Percentiles rank a stretch among this genome's conserved stretches.
These are phyloP conservation scores for Neurospora sp. DNA, from an alignment of 495 filamentous ascomycete genomes.

Conservation along the genomic window DNA sequence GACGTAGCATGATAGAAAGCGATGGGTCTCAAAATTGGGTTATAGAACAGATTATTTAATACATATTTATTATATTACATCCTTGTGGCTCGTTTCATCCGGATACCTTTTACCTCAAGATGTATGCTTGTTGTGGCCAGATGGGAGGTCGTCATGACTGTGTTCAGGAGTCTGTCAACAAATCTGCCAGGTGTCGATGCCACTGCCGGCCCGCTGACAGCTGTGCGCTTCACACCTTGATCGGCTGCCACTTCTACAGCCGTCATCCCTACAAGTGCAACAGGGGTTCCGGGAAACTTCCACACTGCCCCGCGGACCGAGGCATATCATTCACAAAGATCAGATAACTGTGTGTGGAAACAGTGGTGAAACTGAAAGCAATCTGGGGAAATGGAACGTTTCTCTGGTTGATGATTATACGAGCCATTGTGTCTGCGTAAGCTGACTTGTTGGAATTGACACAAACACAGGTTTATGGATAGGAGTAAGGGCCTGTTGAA, in stretches of 20 bases:
- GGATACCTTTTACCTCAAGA: not conserved
- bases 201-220: not conserved
- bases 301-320: not conserved
- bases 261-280: not conserved
- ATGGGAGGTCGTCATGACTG: not conserved
- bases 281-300: not conserved
- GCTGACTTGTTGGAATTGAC: not conserved
- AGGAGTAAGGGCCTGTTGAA: not conserved
- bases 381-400: not conserved
- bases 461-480: not conserved
- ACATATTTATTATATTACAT: not conserved
- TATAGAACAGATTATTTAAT: not conserved
- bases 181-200: not conserved
- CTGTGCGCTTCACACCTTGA: not conserved
- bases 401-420: not conserved
- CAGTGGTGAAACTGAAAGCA: not conserved
- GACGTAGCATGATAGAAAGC: not conserved
- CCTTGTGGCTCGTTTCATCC: not conserved
- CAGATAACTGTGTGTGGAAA: not conserved
- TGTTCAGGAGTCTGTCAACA: not conserved
- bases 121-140: not conserved
- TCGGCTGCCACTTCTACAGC: not conserved
- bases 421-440: not conserved
- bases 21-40: not conserved
- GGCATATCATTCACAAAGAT: not conserved